Conservation (phyloP, 805 yeast species). For the Metahyphopichia silvanorum region DNA sequence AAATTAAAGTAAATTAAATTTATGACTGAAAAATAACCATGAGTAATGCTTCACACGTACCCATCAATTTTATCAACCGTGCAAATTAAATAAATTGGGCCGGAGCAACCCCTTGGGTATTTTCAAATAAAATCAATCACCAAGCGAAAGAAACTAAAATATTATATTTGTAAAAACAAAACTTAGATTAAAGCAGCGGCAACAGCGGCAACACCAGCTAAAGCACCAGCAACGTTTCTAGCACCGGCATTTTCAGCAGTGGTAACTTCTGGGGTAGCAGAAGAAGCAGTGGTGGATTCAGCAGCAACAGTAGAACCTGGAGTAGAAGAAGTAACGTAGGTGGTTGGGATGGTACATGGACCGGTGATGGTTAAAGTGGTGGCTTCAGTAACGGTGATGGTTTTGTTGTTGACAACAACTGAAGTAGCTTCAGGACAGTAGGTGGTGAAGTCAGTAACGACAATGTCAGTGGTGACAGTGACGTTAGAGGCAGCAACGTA, state of each 20-base stretch:
- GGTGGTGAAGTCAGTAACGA: conserved; percentile 67
- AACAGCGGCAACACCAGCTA: conserved; percentile 50
- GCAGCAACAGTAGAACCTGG: conserved; percentile 16
- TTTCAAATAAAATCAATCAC: too few relatives aligned
- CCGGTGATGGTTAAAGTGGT: conserved; percentile 84
- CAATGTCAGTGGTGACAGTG: conserved; percentile 49
- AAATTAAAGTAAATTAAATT: too few relatives aligned
- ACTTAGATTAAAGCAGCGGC: conserved; percentile 47
- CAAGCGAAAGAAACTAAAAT: too few relatives aligned
- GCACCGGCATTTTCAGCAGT: conserved; percentile 33
- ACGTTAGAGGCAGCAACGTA: conserved; percentile 43
- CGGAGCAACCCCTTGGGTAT: too few relatives aligned
- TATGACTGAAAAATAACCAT: too few relatives aligned
- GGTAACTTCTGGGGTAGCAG: conserved; percentile 23
- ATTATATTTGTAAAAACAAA: too few relatives aligned
- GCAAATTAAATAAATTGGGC: too few relatives aligned
- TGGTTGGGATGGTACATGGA: conserved; percentile 72
- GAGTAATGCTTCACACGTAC: too few relatives aligned
- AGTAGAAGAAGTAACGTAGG: conserved; percentile 23
- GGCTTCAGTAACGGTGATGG: conserved; percentile 73
- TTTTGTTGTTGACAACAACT: conserved; percentile 59
- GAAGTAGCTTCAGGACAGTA: conserved; percentile 80
- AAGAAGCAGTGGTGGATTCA: conserved; percentile 9
- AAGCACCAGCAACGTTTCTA: conserved; percentile 46
- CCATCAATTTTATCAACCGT: too few relatives aligned